Percentiles rank a stretch among this genome's conserved stretches.
Evolutionary conservation across 2,329 filamentous ascomycete species (phyloP).

Genomic region (Colletotrichum gloeosporioides): DNA sequence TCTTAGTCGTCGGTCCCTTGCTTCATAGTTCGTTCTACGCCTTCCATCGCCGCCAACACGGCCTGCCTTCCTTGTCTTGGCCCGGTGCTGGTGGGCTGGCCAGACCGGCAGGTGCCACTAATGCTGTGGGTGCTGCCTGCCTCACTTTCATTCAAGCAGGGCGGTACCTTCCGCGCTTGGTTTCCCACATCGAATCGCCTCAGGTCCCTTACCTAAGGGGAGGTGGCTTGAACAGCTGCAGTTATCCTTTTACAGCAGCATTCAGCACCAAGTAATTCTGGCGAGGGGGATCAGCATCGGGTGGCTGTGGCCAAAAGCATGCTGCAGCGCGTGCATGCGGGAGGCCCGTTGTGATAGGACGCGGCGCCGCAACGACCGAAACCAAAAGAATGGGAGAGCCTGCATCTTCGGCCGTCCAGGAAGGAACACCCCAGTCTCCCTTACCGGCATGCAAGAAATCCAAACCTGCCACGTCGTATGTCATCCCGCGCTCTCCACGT

Average conservation of each 20-base stretch:
- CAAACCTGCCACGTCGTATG: conserved; percentile 21
- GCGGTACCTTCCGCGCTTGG: not conserved
- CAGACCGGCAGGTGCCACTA: not conserved
- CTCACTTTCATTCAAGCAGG: not conserved
- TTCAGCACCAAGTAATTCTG: not conserved
- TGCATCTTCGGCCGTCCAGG: not conserved
- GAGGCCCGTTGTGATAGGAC: conserved; percentile 12
- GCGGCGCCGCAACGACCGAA: not conserved
- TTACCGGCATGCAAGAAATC: conserved; percentile 2
- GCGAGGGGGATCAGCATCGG: not conserved
- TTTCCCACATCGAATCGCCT: not conserved
- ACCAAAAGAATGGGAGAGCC: conserved; percentile 5
- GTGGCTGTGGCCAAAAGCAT: conserved; percentile 3
- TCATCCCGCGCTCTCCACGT: conserved; percentile 21
- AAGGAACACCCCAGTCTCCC: conserved; percentile 16
- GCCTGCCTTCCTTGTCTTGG: not conserved
- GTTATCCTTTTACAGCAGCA: not conserved
- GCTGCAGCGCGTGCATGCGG: not conserved
- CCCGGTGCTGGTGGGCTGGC: not conserved
- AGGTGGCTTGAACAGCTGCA: not conserved
- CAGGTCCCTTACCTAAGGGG: not conserved
- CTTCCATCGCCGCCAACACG: not conserved
- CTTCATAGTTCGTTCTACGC: not conserved
- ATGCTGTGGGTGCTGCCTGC: not conserved
- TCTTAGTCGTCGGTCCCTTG: conserved; percentile 9